Conservation (phyloP, 2,329 filamentous ascomycete genomes). For the Fusarium sp. region DNA sequence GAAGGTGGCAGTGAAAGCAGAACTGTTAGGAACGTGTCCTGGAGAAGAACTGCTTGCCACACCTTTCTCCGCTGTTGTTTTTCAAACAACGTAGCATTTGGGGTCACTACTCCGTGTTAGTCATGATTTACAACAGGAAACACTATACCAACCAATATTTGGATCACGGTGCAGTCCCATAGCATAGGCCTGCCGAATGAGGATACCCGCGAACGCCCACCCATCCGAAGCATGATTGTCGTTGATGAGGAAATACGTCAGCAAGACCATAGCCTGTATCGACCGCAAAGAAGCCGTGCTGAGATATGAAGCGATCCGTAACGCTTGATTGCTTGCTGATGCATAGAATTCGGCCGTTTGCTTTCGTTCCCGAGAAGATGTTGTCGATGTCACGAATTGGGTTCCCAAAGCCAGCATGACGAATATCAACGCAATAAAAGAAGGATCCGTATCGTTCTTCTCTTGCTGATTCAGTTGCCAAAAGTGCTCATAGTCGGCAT, state of each 20-base stretch:
- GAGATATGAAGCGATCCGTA: constrained; percentile 78
- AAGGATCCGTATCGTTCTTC: constrained; percentile 68
- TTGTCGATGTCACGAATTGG: constrained; percentile 70
- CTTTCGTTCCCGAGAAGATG: constrained; percentile 67
- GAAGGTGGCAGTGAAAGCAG: constrained; percentile 78
- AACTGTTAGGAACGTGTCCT: constrained; percentile 83
- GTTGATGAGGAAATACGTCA: constrained; percentile 84
- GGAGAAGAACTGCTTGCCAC: constrained; percentile 81
- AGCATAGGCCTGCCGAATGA: constrained; percentile 79
- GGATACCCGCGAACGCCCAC: constrained; percentile 80
- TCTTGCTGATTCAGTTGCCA: constrained; percentile 69
- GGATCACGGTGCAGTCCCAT: constrained; percentile 83
- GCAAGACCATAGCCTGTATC: constrained; percentile 80
- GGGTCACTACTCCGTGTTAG: constrained; percentile 57
- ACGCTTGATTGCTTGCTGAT: constrained; percentile 78
- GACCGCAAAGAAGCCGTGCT: constrained; percentile 76
- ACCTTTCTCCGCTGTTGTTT: constrained; percentile 81
- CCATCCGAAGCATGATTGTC: constrained; percentile 85
- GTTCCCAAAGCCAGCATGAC: constrained; percentile 80
- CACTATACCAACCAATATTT: constrained; percentile 63
- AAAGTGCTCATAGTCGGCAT: constrained; percentile 79
- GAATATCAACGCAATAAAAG: constrained; percentile 75
- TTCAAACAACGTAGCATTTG: constrained; percentile 71
- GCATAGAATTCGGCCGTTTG: constrained; percentile 84
- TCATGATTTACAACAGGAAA: constrained; percentile 22